Evolutionary conservation across 352 stramenopile species (phyloP).

Genomic region (Phytophthora niederhauseri): DNA sequence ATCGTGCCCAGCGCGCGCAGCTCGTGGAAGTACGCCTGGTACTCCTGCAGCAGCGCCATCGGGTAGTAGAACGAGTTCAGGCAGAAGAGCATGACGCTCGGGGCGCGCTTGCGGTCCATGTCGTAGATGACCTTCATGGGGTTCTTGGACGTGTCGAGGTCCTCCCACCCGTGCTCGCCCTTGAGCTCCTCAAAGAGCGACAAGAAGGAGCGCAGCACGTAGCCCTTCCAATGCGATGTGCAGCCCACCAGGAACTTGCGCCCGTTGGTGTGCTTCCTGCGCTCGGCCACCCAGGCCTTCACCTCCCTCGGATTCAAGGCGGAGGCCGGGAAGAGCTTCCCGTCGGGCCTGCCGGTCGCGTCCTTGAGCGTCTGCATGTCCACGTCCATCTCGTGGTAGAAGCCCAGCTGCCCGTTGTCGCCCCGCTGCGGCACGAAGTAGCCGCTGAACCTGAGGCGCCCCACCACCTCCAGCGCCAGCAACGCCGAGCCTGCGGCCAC

Average conservation of each 20-base stretch:
- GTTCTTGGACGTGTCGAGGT: conserved; percentile 56
- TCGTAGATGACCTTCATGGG: conserved; percentile 69
- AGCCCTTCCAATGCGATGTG: conserved; percentile 60
- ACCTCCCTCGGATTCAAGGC: conserved; percentile 53
- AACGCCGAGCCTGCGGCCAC: conserved; percentile 35
- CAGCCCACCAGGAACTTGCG: conserved; percentile 77
- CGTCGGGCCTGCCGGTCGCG: conserved; percentile 36
- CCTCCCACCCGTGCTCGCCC: conserved; percentile 62
- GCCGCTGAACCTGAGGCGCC: conserved; percentile 57
- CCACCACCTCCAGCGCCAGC: conserved; percentile 49
- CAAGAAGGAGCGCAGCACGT: conserved; percentile 70
- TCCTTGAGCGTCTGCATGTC: conserved; percentile 63
- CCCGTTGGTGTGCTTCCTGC: conserved; percentile 68
- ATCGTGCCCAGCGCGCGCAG: conserved; percentile 69
- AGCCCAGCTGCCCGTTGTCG: conserved; percentile 63
- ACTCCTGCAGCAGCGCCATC: conserved; percentile 66
- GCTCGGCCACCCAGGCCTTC: conserved; percentile 66
- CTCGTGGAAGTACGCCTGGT: conserved; percentile 73
- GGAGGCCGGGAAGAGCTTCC: conserved; percentile 51
- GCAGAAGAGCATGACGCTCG: conserved; percentile 78
- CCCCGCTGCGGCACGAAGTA: conserved; percentile 41
- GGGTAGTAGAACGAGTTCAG: conserved; percentile 75
- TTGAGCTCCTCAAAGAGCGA: conserved; percentile 77
- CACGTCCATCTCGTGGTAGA: conserved; percentile 85
- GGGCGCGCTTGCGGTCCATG: conserved; percentile 62